phyloP scores from a whole-genome alignment of 78 protist species.

The Trichosphaerium sp. region DNA sequence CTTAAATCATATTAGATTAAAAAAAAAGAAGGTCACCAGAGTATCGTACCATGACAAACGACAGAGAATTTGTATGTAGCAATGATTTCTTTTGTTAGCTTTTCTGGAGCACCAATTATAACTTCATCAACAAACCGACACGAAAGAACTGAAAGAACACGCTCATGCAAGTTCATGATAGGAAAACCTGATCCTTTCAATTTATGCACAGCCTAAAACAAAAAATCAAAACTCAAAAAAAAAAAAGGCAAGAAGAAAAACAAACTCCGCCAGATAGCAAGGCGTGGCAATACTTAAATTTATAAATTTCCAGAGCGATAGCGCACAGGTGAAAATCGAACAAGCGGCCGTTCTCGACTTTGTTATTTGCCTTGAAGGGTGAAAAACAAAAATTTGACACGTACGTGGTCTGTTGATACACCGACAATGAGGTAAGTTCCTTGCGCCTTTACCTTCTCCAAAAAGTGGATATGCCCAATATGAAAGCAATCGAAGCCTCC shows the following conservation, averaged over 20 bases:
- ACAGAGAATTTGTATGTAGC: constrained; percentile 30
- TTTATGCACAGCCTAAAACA: constrained; percentile 19
- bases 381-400: too few relatives aligned
- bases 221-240: background rate
- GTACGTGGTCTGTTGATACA: constrained; percentile 55
- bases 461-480: constrained; percentile 72
- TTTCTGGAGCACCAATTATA: constrained; percentile 79
- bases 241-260: too few relatives aligned
- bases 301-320: too few relatives aligned
- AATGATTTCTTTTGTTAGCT: constrained; percentile 56
- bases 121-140: constrained; percentile 82
- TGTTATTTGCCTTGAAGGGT: too few relatives aligned
- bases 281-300: too few relatives aligned
- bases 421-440: constrained; percentile 89
- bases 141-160: constrained; percentile 74
- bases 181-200: constrained; percentile 77
- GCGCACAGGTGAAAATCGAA: too few relatives aligned
- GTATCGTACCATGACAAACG: constrained; percentile 62
- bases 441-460: constrained; percentile 56
- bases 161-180: constrained; percentile 86
- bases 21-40: background rate
- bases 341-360: too few relatives aligned
- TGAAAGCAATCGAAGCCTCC: constrained; percentile 91
- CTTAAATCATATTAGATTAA: background rate
- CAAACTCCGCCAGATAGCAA: too few relatives aligned